Evolutionary conservation across 208 protist genomes (phyloP).

Genomic region (Leishmania tarentolae): DNA sequence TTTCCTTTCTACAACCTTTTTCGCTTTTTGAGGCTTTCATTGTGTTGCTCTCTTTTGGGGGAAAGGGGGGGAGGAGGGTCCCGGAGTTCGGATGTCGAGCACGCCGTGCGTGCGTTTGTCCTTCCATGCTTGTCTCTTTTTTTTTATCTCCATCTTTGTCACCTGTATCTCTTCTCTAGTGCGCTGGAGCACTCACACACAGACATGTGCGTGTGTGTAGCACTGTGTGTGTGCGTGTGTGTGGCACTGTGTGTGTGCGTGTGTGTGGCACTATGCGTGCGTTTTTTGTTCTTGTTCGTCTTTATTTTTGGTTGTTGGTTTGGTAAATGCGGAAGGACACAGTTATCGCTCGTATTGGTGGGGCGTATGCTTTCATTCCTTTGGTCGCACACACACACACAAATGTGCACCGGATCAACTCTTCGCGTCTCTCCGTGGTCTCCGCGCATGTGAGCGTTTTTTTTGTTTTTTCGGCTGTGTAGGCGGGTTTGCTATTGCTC

Average conservation of each 20-base stretch:
- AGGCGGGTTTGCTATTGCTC: neutral
- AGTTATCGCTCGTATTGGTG: neutral
- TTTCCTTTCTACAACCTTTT: neutral
- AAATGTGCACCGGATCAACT: neutral
- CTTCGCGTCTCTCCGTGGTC: neutral
- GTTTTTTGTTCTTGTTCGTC: neutral
- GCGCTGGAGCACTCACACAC: neutral
- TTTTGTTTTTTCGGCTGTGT: neutral
- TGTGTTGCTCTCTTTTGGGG: neutral
- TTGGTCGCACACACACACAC: neutral
- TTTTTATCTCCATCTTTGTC: neutral
- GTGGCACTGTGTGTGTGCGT: neutral
- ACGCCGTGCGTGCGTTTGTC: neutral
- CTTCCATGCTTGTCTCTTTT: neutral
- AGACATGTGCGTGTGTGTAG: neutral
- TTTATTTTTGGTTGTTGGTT: neutral
- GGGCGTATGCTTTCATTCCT: neutral
- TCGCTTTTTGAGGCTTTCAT: neutral
- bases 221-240: neutral
- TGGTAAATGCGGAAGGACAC: neutral
- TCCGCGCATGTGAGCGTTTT: neutral
- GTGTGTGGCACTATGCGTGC: neutral
- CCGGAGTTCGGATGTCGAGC: neutral
- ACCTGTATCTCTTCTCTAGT: neutral
- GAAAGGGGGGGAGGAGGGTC: no score